Evolutionary conservation across 1,139 yeast species (phyloP).

Genomic region (Candida sojae): DNA sequence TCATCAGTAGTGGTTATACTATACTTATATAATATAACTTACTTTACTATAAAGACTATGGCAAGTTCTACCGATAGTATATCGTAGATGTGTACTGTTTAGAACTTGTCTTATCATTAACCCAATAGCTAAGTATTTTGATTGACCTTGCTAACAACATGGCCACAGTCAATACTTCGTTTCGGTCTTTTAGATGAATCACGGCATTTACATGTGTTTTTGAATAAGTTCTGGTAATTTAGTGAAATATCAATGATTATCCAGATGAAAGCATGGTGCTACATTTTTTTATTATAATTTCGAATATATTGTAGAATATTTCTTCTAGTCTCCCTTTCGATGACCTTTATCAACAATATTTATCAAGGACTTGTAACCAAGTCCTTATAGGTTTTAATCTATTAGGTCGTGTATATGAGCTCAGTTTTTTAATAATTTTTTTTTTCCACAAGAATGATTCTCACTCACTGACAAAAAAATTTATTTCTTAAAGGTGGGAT

Average conservation of each 20-base stretch:
- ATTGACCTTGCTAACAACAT: constrained; percentile 61
- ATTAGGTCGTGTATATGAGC: too few relatives aligned
- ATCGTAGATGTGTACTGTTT: constrained; percentile 14
- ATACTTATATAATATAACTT: constrained; percentile 58
- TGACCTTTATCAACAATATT: neutral
- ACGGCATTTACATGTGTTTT: constrained; percentile 29
- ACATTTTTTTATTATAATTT: constrained; percentile 26
- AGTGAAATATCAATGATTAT: constrained; percentile 21
- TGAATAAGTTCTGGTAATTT: constrained; percentile 24
- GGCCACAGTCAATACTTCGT: constrained; percentile 72
- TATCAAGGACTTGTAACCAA: too few relatives aligned
- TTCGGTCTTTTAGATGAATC: constrained; percentile 71
- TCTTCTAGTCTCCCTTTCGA: neutral
- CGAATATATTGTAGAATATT: neutral
- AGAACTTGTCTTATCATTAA: constrained; percentile 11
- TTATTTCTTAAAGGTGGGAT: too few relatives aligned
- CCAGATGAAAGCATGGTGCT: constrained; percentile 52
- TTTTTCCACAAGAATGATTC: too few relatives aligned
- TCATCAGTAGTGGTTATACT: constrained; percentile 78
- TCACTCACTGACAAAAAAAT: too few relatives aligned
- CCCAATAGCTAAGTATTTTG: constrained; percentile 51
- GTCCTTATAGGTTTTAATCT: too few relatives aligned
- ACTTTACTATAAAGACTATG: constrained; percentile 47
- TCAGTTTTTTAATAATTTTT: too few relatives aligned
- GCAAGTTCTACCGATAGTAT: constrained; percentile 18